These are phyloP conservation scores for Strobilomyces dryophilus DNA, from an alignment of 768 basidiomycete species.

Conservation along the genomic window DNA sequence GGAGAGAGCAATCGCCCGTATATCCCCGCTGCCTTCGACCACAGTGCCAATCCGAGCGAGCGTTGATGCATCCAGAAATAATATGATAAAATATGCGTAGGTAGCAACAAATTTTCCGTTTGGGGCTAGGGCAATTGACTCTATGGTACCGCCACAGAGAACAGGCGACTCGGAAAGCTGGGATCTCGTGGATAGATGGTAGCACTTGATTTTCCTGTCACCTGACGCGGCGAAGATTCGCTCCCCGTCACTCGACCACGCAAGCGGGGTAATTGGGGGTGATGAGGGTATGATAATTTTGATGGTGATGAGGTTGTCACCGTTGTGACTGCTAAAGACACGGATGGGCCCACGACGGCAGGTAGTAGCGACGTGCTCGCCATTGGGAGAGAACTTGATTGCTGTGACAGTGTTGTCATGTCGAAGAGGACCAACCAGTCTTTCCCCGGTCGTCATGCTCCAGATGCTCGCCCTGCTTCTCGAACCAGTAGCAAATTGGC, in stretches of 20 bases:
- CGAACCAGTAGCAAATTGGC: not conserved
- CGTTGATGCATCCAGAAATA: not conserved
- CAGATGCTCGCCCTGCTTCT: not conserved
- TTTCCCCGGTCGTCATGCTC: not conserved
- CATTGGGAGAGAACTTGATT: conserved; percentile 1
- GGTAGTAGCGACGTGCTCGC: not conserved
- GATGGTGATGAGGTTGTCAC: not conserved
- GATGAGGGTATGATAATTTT: not conserved
- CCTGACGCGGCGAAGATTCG: not conserved
- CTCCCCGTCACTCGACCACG: not conserved
- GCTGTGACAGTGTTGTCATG: not conserved
- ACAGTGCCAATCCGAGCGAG: not conserved
- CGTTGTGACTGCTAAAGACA: not conserved
- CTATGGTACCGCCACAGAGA: not conserved
- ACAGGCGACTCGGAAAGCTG: not conserved
- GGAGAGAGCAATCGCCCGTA: conserved; percentile 2
- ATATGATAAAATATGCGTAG: not conserved
- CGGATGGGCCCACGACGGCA: not conserved
- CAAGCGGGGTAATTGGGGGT: not conserved
- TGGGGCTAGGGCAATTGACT: not conserved
- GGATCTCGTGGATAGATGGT: not conserved
- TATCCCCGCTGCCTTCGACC: not conserved
- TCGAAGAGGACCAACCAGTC: not conserved
- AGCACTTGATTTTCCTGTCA: not conserved
- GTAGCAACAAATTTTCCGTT: not conserved